Evolutionary conservation across 257 asterid species (phyloP).

Genomic region (Fraxinus americana): DNA sequence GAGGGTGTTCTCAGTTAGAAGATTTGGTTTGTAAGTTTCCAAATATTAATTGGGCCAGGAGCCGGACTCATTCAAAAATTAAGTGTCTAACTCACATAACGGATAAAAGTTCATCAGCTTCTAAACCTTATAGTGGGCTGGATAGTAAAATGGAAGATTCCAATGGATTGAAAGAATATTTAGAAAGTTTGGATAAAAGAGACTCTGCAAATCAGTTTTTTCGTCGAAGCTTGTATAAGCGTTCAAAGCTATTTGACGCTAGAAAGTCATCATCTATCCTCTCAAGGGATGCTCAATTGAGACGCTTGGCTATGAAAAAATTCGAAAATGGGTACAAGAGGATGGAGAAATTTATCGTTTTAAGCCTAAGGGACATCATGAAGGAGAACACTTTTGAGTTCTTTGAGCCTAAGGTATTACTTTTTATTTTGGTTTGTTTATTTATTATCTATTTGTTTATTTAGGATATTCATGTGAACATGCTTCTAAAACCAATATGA

Average conservation of each 20-base stretch:
- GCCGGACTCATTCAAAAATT: slow-evolving; percentile 47
- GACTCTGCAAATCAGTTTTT: slow-evolving; percentile 86
- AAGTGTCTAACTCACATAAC: slow-evolving; percentile 61
- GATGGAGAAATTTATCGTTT: slow-evolving; percentile 72
- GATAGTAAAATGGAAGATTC: slow-evolving; percentile 71
- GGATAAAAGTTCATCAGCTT: slow-evolving; percentile 50
- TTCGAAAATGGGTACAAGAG: slow-evolving; percentile 78
- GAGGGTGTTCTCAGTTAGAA: slow-evolving; percentile 92
- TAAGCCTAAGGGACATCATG: slow-evolving; percentile 81
- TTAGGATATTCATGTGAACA: background rate
- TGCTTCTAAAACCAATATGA: slow-evolving; percentile 15
- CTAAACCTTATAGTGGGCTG: slow-evolving; percentile 29
- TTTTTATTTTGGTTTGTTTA: slow-evolving; percentile 21
- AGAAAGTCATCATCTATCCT: slow-evolving; percentile 83
- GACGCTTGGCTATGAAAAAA: slow-evolving; percentile 88
- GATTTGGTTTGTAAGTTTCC: slow-evolving; percentile 79
- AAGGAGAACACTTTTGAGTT: slow-evolving; percentile 69
- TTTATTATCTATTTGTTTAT: slow-evolving; percentile 8
- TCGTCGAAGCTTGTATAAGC: slow-evolving; percentile 89
- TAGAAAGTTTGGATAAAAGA: slow-evolving; percentile 93
- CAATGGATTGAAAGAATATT: slow-evolving; percentile 84
- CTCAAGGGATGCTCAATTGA: slow-evolving; percentile 92
- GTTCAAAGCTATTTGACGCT: slow-evolving; percentile 94
- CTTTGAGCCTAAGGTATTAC: slow-evolving; percentile 84
- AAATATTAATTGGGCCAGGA: slow-evolving; percentile 74